Conservation (phyloP, 176 grass and related monocot genomes). For the Thalia dealbata region DNA sequence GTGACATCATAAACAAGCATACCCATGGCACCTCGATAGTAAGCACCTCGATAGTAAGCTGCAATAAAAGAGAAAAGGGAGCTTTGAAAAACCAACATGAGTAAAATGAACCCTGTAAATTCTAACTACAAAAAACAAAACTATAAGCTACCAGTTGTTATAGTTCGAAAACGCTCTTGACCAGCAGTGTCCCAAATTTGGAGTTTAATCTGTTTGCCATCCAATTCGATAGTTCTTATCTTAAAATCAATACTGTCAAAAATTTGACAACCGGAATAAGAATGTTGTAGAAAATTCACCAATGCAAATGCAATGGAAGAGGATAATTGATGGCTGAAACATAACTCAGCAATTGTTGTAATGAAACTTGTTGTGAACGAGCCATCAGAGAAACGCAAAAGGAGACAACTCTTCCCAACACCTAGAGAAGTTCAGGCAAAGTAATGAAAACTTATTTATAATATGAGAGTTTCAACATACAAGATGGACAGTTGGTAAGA, state of each 20-base stretch:
- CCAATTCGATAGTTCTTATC: slow-evolving; percentile 19
- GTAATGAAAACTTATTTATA: neutral
- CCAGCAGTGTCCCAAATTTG: slow-evolving; percentile 26
- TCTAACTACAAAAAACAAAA: too few species aligned
- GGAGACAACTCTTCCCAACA: slow-evolving; percentile 21
- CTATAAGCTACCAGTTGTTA: too few species aligned
- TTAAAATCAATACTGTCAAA: slow-evolving; percentile 15
- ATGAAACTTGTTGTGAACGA: slow-evolving; percentile 24
- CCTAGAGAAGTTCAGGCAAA: slow-evolving; percentile 4
- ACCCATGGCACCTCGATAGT: slow-evolving; percentile 21
- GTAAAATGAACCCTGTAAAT: too few species aligned
- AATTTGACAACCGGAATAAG: neutral
- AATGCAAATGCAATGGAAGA: too few species aligned
- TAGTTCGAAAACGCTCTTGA: too few species aligned
- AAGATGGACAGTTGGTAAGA: neutral
- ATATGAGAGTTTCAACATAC: neutral
- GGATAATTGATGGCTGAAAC: too few species aligned
- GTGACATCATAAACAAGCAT: slow-evolving; percentile 20
- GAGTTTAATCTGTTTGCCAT: slow-evolving; percentile 18
- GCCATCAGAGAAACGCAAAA: slow-evolving; percentile 19
- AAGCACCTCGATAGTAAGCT: too few species aligned
- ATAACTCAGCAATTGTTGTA: slow-evolving; percentile 16
- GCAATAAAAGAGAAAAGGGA: neutral
- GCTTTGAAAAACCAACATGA: too few species aligned
- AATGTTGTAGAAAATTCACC: too few species aligned